These are phyloP conservation scores for Colletotrichum gloeosporioides DNA, from an alignment of 2,329 filamentous ascomycete genomes.

Conservation along the genomic window DNA sequence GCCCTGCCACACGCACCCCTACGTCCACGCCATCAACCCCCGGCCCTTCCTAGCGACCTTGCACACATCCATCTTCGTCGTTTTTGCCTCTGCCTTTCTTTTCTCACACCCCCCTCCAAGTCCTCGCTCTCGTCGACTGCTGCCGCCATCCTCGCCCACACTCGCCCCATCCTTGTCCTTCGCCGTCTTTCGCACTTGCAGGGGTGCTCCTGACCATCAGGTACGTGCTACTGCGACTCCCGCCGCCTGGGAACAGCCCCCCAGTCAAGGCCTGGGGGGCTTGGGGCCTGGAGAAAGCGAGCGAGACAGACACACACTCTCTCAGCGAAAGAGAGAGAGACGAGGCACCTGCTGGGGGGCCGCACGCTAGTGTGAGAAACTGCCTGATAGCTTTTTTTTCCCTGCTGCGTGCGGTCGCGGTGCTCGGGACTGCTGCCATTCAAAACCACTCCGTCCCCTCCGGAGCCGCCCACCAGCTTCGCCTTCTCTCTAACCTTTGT, in stretches of 20 bases:
- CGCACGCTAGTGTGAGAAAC: not conserved
- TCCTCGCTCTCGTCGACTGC: not conserved
- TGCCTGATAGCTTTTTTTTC: slow-evolving; percentile 17
- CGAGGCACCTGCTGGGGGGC: not conserved
- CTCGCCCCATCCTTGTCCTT: not conserved
- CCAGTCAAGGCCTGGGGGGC: not conserved
- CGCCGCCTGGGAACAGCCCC: slow-evolving; percentile 16
- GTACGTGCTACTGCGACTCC: slow-evolving; percentile 20
- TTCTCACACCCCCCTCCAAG: not conserved
- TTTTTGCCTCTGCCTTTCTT: not conserved
- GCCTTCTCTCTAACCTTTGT: slow-evolving; percentile 15
- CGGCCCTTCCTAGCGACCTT: not conserved
- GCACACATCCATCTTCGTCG: not conserved
- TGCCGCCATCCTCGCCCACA: not conserved
- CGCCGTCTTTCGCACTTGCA: slow-evolving; percentile 4
- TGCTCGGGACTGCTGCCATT: slow-evolving; percentile 15
- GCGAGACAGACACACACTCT: not conserved
- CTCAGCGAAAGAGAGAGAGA: not conserved
- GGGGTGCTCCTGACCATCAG: slow-evolving; percentile 21
- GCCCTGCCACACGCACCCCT: not conserved
- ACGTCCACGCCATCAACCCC: not conserved
- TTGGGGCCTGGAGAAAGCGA: not conserved
- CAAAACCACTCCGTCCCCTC: slow-evolving; percentile 24
- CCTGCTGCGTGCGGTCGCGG: slow-evolving; percentile 13
- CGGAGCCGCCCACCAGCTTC: slow-evolving; percentile 11